A percentile compares a stretch with the other conserved stretches of the same genome.
These are phyloP conservation scores for Teratosphaeria pseudoeucalypti DNA, from an alignment of 2,329 filamentous ascomycete species.

Conservation along the genomic window DNA sequence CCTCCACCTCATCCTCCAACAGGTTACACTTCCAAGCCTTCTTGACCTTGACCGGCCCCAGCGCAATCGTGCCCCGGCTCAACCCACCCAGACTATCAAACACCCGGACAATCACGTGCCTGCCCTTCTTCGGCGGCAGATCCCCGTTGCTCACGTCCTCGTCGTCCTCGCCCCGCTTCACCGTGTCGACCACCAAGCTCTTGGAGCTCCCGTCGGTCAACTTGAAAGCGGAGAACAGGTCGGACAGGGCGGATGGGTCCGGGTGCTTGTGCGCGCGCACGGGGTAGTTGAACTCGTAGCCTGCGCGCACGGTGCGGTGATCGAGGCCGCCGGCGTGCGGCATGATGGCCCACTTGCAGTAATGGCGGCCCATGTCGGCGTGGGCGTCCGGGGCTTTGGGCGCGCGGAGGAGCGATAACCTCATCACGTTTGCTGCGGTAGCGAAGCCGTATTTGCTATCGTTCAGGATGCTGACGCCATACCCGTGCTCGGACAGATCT, in stretches of 20 bases:
- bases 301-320: conserved; percentile 65
- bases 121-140: conserved; percentile 50
- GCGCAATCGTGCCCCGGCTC: conserved; percentile 59
- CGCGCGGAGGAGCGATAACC: conserved; percentile 71
- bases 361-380: conserved; percentile 78
- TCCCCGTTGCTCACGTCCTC: conserved; percentile 43
- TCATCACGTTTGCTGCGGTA: conserved; percentile 79
- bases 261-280: conserved; percentile 45
- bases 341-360: conserved; percentile 81
- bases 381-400: conserved; percentile 89
- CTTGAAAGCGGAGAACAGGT: conserved; percentile 47
- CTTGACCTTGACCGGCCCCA: conserved; percentile 57
- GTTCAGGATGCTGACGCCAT: conserved; percentile 86
- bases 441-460: conserved; percentile 96
- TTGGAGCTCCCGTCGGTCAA: conserved; percentile 35
- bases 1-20: conserved; percentile 74
- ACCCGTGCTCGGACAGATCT: conserved; percentile 76
- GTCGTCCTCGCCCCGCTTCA: conserved; percentile 69
- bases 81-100: conserved; percentile 85
- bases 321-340: conserved; percentile 68
- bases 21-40: conserved; percentile 75
- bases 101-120: conserved; percentile 71
- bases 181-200: conserved; percentile 66
- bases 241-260: conserved; percentile 15
- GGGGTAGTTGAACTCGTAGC: conserved; percentile 83